Evolutionary conservation across 2,329 filamentous ascomycete genomes (phyloP).

Genomic region (Talaromyces sp.): DNA sequence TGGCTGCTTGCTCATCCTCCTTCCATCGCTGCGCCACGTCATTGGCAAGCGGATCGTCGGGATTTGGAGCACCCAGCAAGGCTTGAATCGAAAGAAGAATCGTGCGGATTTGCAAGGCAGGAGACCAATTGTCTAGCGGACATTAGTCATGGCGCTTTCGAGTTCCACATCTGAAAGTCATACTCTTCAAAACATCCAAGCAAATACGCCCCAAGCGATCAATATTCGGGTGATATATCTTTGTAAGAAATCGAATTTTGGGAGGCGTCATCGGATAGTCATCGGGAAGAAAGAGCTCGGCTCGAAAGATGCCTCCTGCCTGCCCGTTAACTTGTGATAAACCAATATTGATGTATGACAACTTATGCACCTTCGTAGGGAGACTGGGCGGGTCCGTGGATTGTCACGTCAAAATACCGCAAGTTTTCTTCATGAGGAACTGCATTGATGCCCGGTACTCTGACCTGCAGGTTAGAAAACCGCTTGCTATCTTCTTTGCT

Average conservation of each 20-base stretch:
- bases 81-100: constrained; percentile 99
- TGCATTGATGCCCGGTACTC: constrained; percentile 92
- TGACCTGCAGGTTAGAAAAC: constrained; percentile 32
- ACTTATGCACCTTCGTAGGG: constrained; percentile 76
- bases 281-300: constrained; percentile 94
- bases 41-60: constrained; percentile 95
- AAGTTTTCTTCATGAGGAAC: constrained; percentile 96
- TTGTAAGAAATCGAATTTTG: constrained; percentile 96
- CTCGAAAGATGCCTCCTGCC: constrained; percentile 79
- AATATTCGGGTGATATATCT: constrained; percentile 99
- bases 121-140: constrained; percentile 87
- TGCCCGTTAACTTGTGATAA: not conserved
- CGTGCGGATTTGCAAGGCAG: constrained; percentile 92
- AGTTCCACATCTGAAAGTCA: constrained; percentile 19
- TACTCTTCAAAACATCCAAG: constrained; percentile 94
- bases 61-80: constrained; percentile 89
- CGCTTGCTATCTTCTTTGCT: not conserved
- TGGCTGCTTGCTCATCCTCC: constrained; percentile 87
- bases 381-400: constrained; percentile 84
- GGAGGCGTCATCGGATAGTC: constrained; percentile 99
- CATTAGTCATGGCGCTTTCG: constrained; percentile 14
- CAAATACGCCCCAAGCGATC: constrained; percentile 97
- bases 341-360: not conserved
- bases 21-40: constrained; percentile 98
- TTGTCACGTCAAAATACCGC: constrained; percentile 95